A percentile compares a stretch with the other conserved stretches of the same genome.
Evolutionary conservation across 164 flowering plant species (phyloP).

Genomic region (Macadamia tetraphylla): DNA sequence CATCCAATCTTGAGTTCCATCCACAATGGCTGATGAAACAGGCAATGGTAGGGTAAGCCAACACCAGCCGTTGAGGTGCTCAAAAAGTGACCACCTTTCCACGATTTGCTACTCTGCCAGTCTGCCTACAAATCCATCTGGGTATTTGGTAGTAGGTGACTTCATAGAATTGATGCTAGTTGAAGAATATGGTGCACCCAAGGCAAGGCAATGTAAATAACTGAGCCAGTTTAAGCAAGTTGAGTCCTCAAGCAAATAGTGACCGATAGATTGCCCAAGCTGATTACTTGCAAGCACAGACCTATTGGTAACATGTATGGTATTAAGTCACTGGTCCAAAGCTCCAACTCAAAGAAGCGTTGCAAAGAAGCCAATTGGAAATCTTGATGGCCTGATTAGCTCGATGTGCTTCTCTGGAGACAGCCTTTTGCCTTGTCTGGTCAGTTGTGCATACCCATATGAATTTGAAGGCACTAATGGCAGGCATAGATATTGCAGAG

Average conservation of each 20-base stretch:
- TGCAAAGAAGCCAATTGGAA: slow-evolving; percentile 28
- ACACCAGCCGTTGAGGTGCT: slow-evolving; percentile 22
- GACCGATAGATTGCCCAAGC: slow-evolving; percentile 3
- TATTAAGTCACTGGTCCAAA: slow-evolving; percentile 7
- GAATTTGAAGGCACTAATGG: slow-evolving; percentile 11
- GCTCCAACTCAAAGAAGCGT: slow-evolving; percentile 34
- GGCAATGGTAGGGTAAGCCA: slow-evolving; percentile 20
- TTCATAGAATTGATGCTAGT: slow-evolving; percentile 21
- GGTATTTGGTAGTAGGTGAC: slow-evolving; percentile 12
- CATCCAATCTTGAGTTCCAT: slow-evolving; percentile 22
- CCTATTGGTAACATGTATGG: slow-evolving; percentile 28
- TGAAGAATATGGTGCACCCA: slow-evolving; percentile 18
- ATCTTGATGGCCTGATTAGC: slow-evolving; percentile 7
- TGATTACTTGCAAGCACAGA: slow-evolving; percentile 21
- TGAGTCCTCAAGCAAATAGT: slow-evolving; percentile 15
- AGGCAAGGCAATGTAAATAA: slow-evolving; percentile 25
- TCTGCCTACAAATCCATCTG: slow-evolving; percentile 4
- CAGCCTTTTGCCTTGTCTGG: neutral
- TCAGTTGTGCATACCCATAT: slow-evolving; percentile 17
- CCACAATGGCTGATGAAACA: slow-evolving; percentile 19
- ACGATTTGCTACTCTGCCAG: slow-evolving; percentile 3
- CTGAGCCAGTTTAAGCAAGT: slow-evolving; percentile 29
- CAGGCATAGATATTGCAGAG: slow-evolving; percentile 10
- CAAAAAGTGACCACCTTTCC: slow-evolving; percentile 13
- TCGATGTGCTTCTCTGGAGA: slow-evolving; percentile 8